phyloP scores from a whole-genome alignment of 2,329 filamentous ascomycete genomes.

The Sordariomycetes sp. region DNA sequence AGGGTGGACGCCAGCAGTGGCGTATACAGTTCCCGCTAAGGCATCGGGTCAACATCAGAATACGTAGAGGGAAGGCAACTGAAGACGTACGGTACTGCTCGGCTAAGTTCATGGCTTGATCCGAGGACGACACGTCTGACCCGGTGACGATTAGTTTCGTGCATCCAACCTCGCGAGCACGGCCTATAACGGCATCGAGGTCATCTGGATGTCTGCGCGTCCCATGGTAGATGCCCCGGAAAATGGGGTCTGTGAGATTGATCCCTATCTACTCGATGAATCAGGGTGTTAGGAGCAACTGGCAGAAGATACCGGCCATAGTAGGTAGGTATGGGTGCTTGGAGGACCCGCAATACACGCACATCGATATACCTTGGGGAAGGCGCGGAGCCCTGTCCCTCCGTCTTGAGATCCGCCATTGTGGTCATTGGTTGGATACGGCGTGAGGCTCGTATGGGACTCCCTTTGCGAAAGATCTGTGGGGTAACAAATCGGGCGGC shows the following conservation, averaged over 20 bases:
- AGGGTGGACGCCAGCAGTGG: conserved; percentile 87
- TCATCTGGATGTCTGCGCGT: conserved; percentile 63
- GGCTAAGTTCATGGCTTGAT: conserved; percentile 61
- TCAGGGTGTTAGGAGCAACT: not conserved
- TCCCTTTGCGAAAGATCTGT: not conserved
- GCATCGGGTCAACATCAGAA: conserved; percentile 5
- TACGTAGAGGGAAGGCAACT: not conserved
- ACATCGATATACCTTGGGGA: conserved; percentile 49
- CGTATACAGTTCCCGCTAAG: conserved; percentile 67
- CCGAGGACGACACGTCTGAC: conserved; percentile 68
- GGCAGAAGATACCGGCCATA: not conserved
- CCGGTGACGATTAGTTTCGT: conserved; percentile 87
- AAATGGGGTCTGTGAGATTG: conserved; percentile 89
- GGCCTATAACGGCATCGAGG: conserved; percentile 60
- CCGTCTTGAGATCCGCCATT: not conserved
- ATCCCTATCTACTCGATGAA: conserved; percentile 60
- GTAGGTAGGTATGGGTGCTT: not conserved
- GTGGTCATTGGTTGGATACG: not conserved
- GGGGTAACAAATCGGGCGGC: not conserved
- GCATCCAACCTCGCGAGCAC: conserved; percentile 69
- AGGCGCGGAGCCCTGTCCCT: not conserved
- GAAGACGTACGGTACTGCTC: conserved; percentile 49
- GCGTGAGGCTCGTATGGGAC: not conserved
- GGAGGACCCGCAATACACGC: conserved; percentile 13
- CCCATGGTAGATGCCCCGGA: conserved; percentile 71